Percentiles rank a stretch among this genome's conserved stretches.
phyloP scores from a whole-genome alignment of 305 asterid genomes.

The Petunia hybrid region DNA sequence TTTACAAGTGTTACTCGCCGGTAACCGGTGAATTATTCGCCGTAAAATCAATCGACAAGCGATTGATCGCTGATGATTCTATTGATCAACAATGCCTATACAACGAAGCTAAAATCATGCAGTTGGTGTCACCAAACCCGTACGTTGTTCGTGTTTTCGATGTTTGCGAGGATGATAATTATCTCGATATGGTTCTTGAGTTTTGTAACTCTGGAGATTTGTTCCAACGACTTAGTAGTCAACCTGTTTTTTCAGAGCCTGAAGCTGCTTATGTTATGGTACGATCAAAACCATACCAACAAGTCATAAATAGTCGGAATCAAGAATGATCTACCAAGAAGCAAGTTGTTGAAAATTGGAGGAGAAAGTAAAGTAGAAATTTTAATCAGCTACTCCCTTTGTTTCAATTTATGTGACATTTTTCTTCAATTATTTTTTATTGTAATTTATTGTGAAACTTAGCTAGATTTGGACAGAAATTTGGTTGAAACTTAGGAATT shows the following conservation, averaged over 20 bases:
- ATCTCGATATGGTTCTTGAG: slow-evolving; percentile 67
- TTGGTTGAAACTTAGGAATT: too few relatives aligned
- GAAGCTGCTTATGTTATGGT: slow-evolving; percentile 72
- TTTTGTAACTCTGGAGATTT: slow-evolving; percentile 66
- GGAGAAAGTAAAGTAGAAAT: slow-evolving; percentile 16
- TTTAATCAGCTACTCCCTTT: neutral
- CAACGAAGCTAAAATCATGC: slow-evolving; percentile 70
- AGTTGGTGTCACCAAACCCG: slow-evolving; percentile 43
- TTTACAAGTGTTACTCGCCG: slow-evolving; percentile 62
- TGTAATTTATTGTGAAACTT: too few relatives aligned
- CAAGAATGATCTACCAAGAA: slow-evolving; percentile 27
- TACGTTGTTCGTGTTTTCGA: slow-evolving; percentile 52
- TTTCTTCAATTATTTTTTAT: neutral
- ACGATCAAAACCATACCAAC: neutral
- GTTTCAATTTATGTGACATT: neutral
- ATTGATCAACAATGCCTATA: slow-evolving; percentile 66
- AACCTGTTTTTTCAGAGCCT: slow-evolving; percentile 52
- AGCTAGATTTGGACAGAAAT: too few relatives aligned
- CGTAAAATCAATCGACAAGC: slow-evolving; percentile 71
- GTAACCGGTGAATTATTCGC: slow-evolving; percentile 60
- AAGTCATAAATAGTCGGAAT: neutral
- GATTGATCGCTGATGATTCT: slow-evolving; percentile 55
- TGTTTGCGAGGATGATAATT: slow-evolving; percentile 69
- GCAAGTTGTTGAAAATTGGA: slow-evolving; percentile 27
- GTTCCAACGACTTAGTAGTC: slow-evolving; percentile 48